Evolutionary conservation across 1,284 basidiomycete species (phyloP), one percentile per base, ranked within the genome.

Genomic region (Ceratobasidium theobromae): DNA sequence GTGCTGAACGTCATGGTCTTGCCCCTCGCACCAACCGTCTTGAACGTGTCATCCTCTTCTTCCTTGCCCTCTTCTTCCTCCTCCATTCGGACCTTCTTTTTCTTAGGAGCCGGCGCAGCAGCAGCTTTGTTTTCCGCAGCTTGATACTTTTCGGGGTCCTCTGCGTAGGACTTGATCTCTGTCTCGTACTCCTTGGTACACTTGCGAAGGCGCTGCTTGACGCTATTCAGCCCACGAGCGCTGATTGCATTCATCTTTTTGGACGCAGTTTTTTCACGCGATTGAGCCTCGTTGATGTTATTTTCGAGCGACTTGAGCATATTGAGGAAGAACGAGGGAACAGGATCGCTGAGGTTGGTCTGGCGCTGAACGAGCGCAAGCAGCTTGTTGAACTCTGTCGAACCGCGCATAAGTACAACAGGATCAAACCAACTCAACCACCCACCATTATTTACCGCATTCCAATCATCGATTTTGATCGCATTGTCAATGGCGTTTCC

Each of bases 231-330:
- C 0, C 95, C 95, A 75, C 93, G 95, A 53, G 94, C 91, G 75
- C 96, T 96, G 70, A 85, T 89, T 0, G 94, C 92, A 72, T 96
- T 96, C 89, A 97, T 94, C 81, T 98, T 99, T 80, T 98, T 98
- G 78, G 89, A 88, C 2, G 91, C 77, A 70, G 70, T 71, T 84
- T 81, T 80, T 77, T 96, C 94, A 74, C 90, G 89, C 25, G 88
- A 82, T 49, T 93, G 78, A 2, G 93, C 87, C 40, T 79, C 79
- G 71, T 84, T 89, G 72, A 98, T 80, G 46, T 88, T 87, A 46
- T 81, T 77, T 72, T 99, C 95, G 53, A 99, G 85, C 70, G 81
- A 85, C 66, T 84, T 76, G 53, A 99, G 81, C 30, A 87, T 86
- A 72, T 86, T 86, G 73, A 98, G 82, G 80, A 90, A 99, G 73